Percentiles rank a stretch among this genome's conserved stretches.
These are phyloP conservation scores for Fusarium penzigii DNA, from an alignment of 2,329 filamentous ascomycete species.

Conservation along the genomic window DNA sequence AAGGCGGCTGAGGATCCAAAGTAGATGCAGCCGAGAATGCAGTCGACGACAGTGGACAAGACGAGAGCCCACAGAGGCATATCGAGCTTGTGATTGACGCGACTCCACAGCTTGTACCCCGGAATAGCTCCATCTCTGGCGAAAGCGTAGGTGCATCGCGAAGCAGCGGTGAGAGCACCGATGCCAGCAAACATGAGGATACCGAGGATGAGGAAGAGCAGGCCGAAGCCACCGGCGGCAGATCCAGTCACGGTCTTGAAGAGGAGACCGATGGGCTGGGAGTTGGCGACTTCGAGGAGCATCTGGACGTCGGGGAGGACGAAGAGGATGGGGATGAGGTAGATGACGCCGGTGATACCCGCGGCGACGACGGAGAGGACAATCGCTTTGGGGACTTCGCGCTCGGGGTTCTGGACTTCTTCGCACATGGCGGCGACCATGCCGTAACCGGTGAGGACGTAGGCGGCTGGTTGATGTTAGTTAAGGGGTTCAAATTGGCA, in stretches of 20 bases:
- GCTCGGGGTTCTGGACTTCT: constrained; percentile 61
- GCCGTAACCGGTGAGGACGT: constrained; percentile 49
- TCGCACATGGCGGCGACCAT: constrained; percentile 57
- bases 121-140: constrained; percentile 75
- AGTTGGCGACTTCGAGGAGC: constrained; percentile 66
- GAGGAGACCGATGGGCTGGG: constrained; percentile 73
- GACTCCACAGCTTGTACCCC: constrained; percentile 65
- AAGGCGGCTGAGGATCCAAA: constrained; percentile 77
- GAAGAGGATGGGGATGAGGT: constrained; percentile 74
- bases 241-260: constrained; percentile 78
- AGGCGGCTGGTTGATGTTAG: constrained; percentile 35
- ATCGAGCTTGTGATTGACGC: constrained; percentile 64
- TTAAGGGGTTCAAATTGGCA: too few species aligned
- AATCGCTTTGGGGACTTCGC: constrained; percentile 68
- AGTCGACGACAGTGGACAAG: constrained; percentile 68
- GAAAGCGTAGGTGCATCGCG: constrained; percentile 75
- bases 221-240: constrained; percentile 70
- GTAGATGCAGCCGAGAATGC: constrained; percentile 74
- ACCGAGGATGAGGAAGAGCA: constrained; percentile 74
- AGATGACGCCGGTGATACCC: constrained; percentile 61
- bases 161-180: constrained; percentile 72
- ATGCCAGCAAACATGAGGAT: constrained; percentile 78
- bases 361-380: constrained; percentile 66
- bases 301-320: constrained; percentile 67
- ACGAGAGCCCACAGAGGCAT: constrained; percentile 71